Evolutionary conservation across 1,284 basidiomycete species (phyloP), one percentile per base, ranked within the genome.

Genomic region (Boletus hoseneyae): DNA sequence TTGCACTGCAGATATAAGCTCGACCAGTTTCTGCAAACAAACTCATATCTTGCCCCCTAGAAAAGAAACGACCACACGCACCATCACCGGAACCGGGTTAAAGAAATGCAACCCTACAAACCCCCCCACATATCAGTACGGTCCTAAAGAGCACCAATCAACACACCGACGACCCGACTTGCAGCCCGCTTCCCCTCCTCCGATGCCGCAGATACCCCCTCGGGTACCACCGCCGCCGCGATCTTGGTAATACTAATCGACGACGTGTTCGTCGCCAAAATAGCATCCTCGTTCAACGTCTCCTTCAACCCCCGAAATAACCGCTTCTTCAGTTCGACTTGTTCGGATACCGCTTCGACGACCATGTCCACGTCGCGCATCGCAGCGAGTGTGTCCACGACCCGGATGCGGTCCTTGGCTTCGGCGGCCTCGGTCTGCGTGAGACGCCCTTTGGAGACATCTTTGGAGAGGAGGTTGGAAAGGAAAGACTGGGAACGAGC

Each of bases 241-340:
- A 98, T 90, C 71, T 95, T 94, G 21, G 93, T 94, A 42, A 99
- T 85, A 57, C 89, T 93, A 58, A 98, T 97, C 11, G 91, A 94
- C 47, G 90, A 94, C 3, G 95, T 99, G 65, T 99, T 98, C 45
- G 86, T 85, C 0, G 94, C 95, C 23, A 99, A 75, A 48, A 98
- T 93, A 3, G 92, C 82, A 29, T 81, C 76, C 0, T 86, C 82
- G 15, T 82, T 78, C 45, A 94, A 69, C 53, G 84, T 79, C 39
- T 76, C 75, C 16, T 87, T 82, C 15, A 98, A 78, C 4, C 77
- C 73, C 6, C 75, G 70, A 70, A 98, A 97, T 54, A 98, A 83
- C 11, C 74, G 73, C 56, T 85, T 78, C 71, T 98, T 99, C 42
- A 97, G 69, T 3, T 79, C 64, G 12, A 97, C 72, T 47, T 87